phyloP scores from a whole-genome alignment of 2,329 filamentous ascomycete species.

The Orbilia quercus region DNA sequence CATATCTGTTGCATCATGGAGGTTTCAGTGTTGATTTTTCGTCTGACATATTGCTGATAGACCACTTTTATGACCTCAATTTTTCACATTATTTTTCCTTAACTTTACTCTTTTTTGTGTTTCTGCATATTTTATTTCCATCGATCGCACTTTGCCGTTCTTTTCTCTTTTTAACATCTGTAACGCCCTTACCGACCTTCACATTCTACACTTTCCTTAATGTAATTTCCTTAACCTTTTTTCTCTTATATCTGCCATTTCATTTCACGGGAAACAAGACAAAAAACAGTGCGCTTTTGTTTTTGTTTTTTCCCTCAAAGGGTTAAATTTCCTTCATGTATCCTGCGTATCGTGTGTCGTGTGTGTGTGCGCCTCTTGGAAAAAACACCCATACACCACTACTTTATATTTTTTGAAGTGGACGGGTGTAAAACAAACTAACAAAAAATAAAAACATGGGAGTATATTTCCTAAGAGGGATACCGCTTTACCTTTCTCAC shows the following conservation, averaged over 20 bases:
- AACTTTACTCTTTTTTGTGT: slow-evolving; percentile 55
- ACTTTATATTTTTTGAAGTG: slow-evolving; percentile 15
- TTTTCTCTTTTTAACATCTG: too few species aligned
- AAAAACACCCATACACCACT: neutral
- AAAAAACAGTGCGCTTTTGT: slow-evolving; percentile 8
- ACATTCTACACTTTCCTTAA: slow-evolving; percentile 53
- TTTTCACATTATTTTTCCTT: slow-evolving; percentile 54
- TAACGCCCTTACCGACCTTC: slow-evolving; percentile 50
- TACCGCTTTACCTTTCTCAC: neutral
- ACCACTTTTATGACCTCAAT: slow-evolving; percentile 42
- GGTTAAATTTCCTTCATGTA: slow-evolving; percentile 10
- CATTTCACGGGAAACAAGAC: slow-evolving; percentile 12
- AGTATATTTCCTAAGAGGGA: slow-evolving; percentile 5
- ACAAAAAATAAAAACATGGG: slow-evolving; percentile 13
- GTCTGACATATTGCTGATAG: slow-evolving; percentile 47
- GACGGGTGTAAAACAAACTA: slow-evolving; percentile 1
- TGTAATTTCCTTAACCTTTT: slow-evolving; percentile 46
- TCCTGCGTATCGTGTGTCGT: too few species aligned
- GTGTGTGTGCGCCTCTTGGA: neutral
- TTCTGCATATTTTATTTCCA: slow-evolving; percentile 15
- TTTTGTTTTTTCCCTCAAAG: neutral
- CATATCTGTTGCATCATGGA: slow-evolving; percentile 45
- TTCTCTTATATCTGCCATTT: slow-evolving; percentile 3
- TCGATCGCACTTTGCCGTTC: slow-evolving; percentile 15
- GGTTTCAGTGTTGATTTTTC: slow-evolving; percentile 29